A percentile compares a stretch with the other conserved stretches of the same genome.
These are phyloP conservation scores for Nidula niveotomentosa DNA, from an alignment of 1,284 basidiomycete genomes.

Conservation along the genomic window DNA sequence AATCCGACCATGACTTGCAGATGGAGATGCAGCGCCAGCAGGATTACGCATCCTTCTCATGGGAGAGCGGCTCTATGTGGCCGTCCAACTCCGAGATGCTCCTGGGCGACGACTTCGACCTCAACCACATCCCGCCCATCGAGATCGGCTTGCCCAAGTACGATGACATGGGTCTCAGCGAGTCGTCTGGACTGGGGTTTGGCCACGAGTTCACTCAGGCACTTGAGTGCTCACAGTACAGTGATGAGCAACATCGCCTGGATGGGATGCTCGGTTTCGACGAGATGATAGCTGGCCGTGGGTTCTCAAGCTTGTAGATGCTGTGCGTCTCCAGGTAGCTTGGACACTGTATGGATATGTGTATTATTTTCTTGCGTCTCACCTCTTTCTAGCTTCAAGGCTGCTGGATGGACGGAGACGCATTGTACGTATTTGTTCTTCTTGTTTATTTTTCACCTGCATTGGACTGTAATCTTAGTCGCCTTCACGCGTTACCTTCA, in stretches of 20 bases:
- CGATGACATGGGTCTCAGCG: slow-evolving; percentile 10
- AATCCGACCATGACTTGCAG: slow-evolving; percentile 31
- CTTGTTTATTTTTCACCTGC: slow-evolving; percentile 8
- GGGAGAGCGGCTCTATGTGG: slow-evolving; percentile 26
- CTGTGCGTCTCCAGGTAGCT: slow-evolving; percentile 9
- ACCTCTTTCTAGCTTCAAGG: not conserved
- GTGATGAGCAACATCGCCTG: slow-evolving; percentile 15
- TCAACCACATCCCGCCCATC: slow-evolving; percentile 36
- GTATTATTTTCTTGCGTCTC: slow-evolving; percentile 15
- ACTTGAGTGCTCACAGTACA: slow-evolving; percentile 21
- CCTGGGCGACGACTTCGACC: slow-evolving; percentile 38
- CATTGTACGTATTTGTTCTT: slow-evolving; percentile 18
- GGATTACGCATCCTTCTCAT: slow-evolving; percentile 31
- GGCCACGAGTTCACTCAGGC: slow-evolving; percentile 16
- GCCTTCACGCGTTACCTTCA: slow-evolving; percentile 5
- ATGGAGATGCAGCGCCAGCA: slow-evolving; percentile 33
- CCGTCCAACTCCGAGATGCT: slow-evolving; percentile 23
- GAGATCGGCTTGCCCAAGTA: slow-evolving; percentile 34
- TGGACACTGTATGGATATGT: slow-evolving; percentile 22
- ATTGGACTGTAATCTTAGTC: slow-evolving; percentile 5
- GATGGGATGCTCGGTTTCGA: slow-evolving; percentile 30
- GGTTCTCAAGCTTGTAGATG: slow-evolving; percentile 13
- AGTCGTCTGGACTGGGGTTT: slow-evolving; percentile 9
- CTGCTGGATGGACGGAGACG: not conserved
- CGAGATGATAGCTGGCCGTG: slow-evolving; percentile 34